Conservation (phyloP, 805 yeast species). For the Kodamaea neixiangensis region DNA sequence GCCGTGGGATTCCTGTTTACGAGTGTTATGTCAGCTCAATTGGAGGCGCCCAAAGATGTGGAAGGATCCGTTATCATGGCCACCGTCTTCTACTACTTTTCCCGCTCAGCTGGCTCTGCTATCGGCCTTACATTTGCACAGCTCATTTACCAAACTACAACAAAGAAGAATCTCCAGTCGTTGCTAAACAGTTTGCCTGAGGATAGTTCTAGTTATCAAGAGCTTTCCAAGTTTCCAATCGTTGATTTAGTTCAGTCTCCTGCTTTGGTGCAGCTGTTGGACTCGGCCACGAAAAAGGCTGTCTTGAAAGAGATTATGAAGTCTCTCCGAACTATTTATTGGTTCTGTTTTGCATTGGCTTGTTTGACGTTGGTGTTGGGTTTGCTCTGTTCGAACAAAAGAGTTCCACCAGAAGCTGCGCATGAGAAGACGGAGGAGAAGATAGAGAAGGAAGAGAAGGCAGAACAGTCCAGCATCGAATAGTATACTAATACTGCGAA, state of each 20-base stretch:
- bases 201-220: neutral
- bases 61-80: conserved; percentile 36
- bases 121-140: conserved; percentile 33
- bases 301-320: conserved; percentile 34
- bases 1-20: conserved; percentile 39
- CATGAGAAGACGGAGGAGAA: too few species aligned
- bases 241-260: neutral
- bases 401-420: too few species aligned
- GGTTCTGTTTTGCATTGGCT: conserved; percentile 39
- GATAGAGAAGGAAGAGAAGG: too few species aligned
- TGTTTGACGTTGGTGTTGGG: conserved; percentile 30
- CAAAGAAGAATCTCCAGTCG: conserved; percentile 16
- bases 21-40: conserved; percentile 34
- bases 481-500: too few species aligned
- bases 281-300: neutral
- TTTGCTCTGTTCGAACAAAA: conserved; percentile 41
- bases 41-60: conserved; percentile 34
- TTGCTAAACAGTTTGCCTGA: too few species aligned
- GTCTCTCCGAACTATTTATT: conserved; percentile 34
- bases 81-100: conserved; percentile 34
- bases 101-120: conserved; percentile 33
- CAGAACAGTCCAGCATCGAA: too few species aligned
- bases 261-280: neutral
- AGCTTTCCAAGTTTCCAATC: neutral
- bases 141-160: conserved; percentile 26